Base-by-base conservation (phyloP, 129 eudicot species). In the Silybum marianum region DNA sequence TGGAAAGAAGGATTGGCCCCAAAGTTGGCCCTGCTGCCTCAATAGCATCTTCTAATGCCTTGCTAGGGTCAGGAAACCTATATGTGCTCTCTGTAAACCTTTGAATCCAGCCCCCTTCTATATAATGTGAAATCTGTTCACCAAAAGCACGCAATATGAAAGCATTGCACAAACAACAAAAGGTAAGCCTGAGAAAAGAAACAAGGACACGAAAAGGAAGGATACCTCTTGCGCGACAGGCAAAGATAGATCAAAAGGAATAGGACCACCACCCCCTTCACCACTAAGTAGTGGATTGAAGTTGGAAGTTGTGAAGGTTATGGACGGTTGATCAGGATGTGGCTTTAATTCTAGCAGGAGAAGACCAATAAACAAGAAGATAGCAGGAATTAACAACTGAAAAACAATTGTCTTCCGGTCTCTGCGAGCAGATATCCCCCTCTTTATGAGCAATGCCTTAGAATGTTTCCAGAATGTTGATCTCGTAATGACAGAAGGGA, bases 201-300 rank as follows among this genome's bases (percentile, higher is more conserved):
- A 73, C 4, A n/a, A 14, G 14, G 69, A 26, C 3, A 22, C 11
- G 51, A 19, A 19, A 46, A 72, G 78, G 54, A 77, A 77, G 69
- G 72, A 67, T 25, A 94, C 97, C 93, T 92, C 89, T 54, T 80
- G 82, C 4, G 99, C 88, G 32, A 96, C 89, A 40, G 89, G 92
- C 78, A 81, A 82, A 9, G 98, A 89, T 22, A 93, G 84, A 85
- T 96, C 95, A 76, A 84, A 96, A 46, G 99, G 99, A 82, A 96
- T 91, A 7, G 99, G 99, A 39, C 98, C 99, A 40, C 99, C 99
- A 3, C 98, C 99, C 68, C 99, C 99, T 18, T 93, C 96, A 75
- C 98, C 98, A 39, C 91, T 85, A 72, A 96, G 77, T 77, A 93
- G 80, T 58, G 99, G 99, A 91, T 96, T 96, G 77, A 96, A 96